phyloP scores from a whole-genome alignment of 2,329 filamentous ascomycete species.

The Fusarium nygamai region DNA sequence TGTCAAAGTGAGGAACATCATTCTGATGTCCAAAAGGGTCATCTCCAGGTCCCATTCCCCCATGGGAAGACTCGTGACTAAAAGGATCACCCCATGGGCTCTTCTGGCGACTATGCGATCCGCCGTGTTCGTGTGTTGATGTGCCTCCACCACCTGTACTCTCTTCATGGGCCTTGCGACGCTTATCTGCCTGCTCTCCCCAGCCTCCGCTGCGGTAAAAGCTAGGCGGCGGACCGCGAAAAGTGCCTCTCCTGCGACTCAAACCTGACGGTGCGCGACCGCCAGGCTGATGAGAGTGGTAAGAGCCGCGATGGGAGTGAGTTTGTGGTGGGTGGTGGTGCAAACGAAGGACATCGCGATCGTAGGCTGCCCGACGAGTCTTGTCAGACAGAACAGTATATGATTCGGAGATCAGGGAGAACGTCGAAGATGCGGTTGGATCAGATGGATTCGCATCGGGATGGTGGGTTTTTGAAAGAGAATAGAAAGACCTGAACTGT shows the following conservation, averaged over 20 bases:
- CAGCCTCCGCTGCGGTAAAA: constrained; percentile 88
- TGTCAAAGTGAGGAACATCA: constrained; percentile 82
- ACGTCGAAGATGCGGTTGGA: constrained; percentile 76
- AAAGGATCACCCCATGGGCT: constrained; percentile 41
- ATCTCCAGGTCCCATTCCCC: constrained; percentile 70
- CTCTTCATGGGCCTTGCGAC: constrained; percentile 62
- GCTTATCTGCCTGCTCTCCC: constrained; percentile 71
- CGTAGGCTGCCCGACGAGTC: constrained; percentile 81
- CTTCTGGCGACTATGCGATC: constrained; percentile 12
- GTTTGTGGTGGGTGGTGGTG: constrained; percentile 48
- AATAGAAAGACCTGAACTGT: constrained; percentile 77
- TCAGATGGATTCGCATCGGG: constrained; percentile 88
- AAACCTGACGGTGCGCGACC: constrained; percentile 84
- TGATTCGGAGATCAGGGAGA: constrained; percentile 85
- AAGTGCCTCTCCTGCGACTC: constrained; percentile 77
- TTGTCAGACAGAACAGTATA: constrained; percentile 80
- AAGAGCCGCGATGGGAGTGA: constrained; percentile 56
- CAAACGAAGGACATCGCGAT: constrained; percentile 70
- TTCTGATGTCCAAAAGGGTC: constrained; percentile 58
- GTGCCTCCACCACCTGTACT: constrained; percentile 48
- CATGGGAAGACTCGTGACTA: constrained; percentile 27
- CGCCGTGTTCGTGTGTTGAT: constrained; percentile 19
- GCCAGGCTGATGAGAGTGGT: constrained; percentile 73
- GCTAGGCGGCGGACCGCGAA: constrained; percentile 86
- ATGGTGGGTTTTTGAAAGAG: constrained; percentile 90